Conservation (phyloP, 352 stramenopile species). For the Thraustochytrium sp. region DNA sequence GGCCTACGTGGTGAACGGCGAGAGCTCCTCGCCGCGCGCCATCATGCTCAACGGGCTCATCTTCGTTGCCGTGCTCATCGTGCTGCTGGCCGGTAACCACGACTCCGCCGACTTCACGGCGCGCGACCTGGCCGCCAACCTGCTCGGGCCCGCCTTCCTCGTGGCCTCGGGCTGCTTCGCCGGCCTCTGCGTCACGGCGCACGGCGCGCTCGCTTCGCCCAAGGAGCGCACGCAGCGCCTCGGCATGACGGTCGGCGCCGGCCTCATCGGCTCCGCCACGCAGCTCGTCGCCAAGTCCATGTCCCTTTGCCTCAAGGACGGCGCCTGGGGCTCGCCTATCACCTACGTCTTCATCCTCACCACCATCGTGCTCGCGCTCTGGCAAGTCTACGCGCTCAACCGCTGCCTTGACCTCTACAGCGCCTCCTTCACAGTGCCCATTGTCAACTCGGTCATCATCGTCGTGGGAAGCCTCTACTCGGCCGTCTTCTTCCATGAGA, state of each 20-base stretch:
- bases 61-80: conserved; percentile 68
- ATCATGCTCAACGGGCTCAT: conserved; percentile 69
- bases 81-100: conserved; percentile 71
- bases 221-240: conserved; percentile 47
- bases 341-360: neutral
- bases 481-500: conserved; percentile 19
- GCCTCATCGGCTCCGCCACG: conserved; percentile 69
- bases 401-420: conserved; percentile 14
- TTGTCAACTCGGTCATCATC: conserved; percentile 27
- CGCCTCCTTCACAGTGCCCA: conserved; percentile 8
- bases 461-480: conserved; percentile 17
- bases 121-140: conserved; percentile 55
- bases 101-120: conserved; percentile 70
- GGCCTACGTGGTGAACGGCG: conserved; percentile 73
- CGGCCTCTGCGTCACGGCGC: conserved; percentile 49
- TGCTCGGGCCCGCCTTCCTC: conserved; percentile 58
- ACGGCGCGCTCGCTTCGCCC: conserved; percentile 59
- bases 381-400: conserved; percentile 20
- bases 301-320: conserved; percentile 67
- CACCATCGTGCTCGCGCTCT: neutral
- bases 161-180: conserved; percentile 53
- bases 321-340: neutral
- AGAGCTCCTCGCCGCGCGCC: conserved; percentile 68
- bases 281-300: conserved; percentile 76
- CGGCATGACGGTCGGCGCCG: conserved; percentile 52